A percentile compares a stretch with the other conserved stretches of the same genome.
Evolutionary conservation across 1,284 basidiomycete species (phyloP).

Genomic region (Bondarzewia mesenterica): DNA sequence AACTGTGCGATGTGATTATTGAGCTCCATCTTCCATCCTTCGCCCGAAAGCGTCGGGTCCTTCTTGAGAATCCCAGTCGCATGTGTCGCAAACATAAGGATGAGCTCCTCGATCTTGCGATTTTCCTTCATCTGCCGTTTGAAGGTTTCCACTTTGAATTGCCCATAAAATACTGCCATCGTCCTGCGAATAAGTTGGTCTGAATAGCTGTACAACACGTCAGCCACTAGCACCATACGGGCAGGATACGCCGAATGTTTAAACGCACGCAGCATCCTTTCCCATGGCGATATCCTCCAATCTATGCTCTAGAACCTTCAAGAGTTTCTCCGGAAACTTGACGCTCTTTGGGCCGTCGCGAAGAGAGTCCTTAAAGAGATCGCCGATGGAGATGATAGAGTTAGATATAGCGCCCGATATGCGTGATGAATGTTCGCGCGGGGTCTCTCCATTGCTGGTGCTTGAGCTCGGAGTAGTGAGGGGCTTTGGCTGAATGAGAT

Average conservation of each 20-base stretch:
- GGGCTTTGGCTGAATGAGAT: conserved; percentile 61
- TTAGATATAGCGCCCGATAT: conserved; percentile 64
- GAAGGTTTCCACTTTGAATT: conserved; percentile 79
- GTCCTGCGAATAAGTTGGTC: conserved; percentile 84
- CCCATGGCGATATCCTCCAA: conserved; percentile 89
- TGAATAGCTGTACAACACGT: conserved; percentile 51
- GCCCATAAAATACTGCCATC: conserved; percentile 86
- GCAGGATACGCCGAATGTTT: background rate
- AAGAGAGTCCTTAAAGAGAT: conserved; percentile 66
- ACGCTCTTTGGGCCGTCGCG: conserved; percentile 74
- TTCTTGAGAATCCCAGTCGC: conserved; percentile 83
- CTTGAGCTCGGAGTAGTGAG: conserved; percentile 28
- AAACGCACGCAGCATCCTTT: conserved; percentile 72
- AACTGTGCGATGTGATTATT: conserved; percentile 89
- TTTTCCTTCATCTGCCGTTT: conserved; percentile 91
- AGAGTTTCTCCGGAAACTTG: conserved; percentile 87
- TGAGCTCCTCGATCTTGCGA: conserved; percentile 94
- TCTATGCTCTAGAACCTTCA: conserved; percentile 82
- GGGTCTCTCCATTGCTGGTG: conserved; percentile 38
- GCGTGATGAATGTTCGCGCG: conserved; percentile 42
- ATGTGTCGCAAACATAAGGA: conserved; percentile 90
- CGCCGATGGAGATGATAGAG: conserved; percentile 72
- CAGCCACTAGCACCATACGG: background rate
- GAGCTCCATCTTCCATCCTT: conserved; percentile 89
- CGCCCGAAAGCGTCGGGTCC: conserved; percentile 64